A percentile compares a stretch with the other conserved stretches of the same genome.
Conservation (phyloP, 73 alveolate genomes). For the Paramecium pentaurelia region DNA sequence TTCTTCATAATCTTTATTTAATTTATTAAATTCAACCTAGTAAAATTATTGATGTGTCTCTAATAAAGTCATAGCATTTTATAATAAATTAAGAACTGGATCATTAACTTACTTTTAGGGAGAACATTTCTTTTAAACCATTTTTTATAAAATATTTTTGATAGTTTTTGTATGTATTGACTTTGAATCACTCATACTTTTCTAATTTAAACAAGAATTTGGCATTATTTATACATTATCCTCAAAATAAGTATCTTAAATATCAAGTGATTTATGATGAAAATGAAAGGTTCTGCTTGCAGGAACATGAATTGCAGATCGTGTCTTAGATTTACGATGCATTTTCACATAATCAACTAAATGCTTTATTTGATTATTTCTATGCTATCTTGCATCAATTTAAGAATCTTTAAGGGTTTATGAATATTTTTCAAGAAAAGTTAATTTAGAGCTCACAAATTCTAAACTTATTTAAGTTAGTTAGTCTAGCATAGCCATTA, state of each 20-base stretch:
- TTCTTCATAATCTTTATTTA: not conserved
- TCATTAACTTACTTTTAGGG: not conserved
- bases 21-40: not conserved
- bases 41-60: not conserved
- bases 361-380: conserved; percentile 15
- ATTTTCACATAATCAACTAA: conserved; percentile 25
- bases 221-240: not conserved
- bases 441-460: conserved; percentile 29
- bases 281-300: not conserved
- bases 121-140: not conserved
- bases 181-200: not conserved
- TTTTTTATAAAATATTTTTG: not conserved
- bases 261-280: not conserved
- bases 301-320: not conserved
- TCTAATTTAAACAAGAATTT: not conserved
- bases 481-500: not conserved
- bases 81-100: not conserved
- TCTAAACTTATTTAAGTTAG: conserved; percentile 8
- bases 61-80: not conserved
- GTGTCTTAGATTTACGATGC: not conserved
- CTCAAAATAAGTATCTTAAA: not conserved
- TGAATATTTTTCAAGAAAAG: conserved; percentile 1
- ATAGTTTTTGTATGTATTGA: not conserved
- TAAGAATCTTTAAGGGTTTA: not conserved
- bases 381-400: conserved; percentile 25